phyloP scores from a whole-genome alignment of 1,139 yeast genomes.

The Lizanozyma gosingica region DNA sequence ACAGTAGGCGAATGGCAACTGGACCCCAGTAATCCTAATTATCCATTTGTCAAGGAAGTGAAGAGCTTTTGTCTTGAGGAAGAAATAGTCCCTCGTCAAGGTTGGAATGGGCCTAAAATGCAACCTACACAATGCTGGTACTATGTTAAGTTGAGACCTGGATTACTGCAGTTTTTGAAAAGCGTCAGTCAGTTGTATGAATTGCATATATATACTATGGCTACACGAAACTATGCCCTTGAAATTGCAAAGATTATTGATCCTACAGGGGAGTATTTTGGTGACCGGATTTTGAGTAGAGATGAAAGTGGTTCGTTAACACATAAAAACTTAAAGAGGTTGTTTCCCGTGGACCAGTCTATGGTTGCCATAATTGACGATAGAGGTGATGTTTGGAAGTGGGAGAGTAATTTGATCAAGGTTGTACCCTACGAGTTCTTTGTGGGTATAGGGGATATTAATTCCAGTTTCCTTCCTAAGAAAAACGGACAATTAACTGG shows the following conservation, averaged over 20 bases:
- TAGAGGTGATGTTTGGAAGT: conserved; percentile 98
- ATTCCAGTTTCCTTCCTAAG: conserved; percentile 83
- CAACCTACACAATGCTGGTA: conserved; percentile 67
- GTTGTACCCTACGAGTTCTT: conserved; percentile 95
- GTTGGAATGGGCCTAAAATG: conserved; percentile 48
- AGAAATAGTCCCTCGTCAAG: conserved; percentile 46
- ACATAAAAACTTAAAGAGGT: conserved; percentile 76
- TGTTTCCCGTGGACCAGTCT: conserved; percentile 92
- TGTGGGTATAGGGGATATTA: conserved; percentile 96
- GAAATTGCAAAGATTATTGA: conserved; percentile 88
- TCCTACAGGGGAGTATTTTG: conserved; percentile 79
- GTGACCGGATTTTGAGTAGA: conserved; percentile 83
- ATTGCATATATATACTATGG: conserved; percentile 96
- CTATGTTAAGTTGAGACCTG: conserved; percentile 89
- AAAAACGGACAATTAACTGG: conserved; percentile 65
- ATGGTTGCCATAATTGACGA: conserved; percentile 97
- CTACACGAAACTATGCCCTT: conserved; percentile 90
- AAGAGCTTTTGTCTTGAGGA: conserved; percentile 70
- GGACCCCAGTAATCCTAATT: conserved; percentile 79
- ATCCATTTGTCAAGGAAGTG: conserved; percentile 78
- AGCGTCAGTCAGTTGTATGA: conserved; percentile 63
- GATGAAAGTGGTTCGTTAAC: conserved; percentile 93
- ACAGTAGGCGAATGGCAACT: conserved; percentile 95
- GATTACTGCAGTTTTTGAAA: conserved; percentile 62
- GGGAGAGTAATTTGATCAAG: conserved; percentile 86